Conservation (phyloP, 192 early-diverging fungal genomes). For the Helicostylum pulchrum region DNA sequence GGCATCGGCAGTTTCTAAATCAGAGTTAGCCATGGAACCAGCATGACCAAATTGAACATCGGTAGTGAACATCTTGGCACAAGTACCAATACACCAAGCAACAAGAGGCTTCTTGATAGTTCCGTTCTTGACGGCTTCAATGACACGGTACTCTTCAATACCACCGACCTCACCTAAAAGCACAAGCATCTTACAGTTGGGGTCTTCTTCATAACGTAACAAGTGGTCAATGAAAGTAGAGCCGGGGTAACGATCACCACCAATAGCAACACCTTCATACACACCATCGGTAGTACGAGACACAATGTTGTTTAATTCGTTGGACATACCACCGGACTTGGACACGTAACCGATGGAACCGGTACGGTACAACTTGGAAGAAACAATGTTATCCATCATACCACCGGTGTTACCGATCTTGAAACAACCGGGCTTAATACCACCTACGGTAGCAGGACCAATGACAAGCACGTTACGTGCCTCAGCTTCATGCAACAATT, state of each 20-base stretch:
- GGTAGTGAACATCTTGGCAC: constrained; percentile 98
- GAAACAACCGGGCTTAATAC: constrained; percentile 99
- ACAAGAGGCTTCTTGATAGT: constrained; percentile 98
- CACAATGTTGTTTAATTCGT: constrained; percentile 99
- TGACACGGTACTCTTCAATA: constrained; percentile 93
- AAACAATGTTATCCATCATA: constrained; percentile 99
- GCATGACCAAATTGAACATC: constrained; percentile 99
- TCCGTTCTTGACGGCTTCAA: constrained; percentile 84
- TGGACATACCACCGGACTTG: constrained; percentile 99
- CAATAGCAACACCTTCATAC: constrained; percentile 98
- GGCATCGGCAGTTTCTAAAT: constrained; percentile 93
- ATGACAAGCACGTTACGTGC: constrained; percentile 81
- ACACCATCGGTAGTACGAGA: constrained; percentile 96
- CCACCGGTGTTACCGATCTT: constrained; percentile 99
- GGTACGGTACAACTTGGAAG: constrained; percentile 94
- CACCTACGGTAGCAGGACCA: constrained; percentile 97
- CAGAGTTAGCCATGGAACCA: constrained; percentile 93
- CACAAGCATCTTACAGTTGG: constrained; percentile 90
- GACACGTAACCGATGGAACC: constrained; percentile 98
- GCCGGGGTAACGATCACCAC: constrained; percentile 97
- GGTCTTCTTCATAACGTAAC: constrained; percentile 91
- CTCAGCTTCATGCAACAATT: constrained; percentile 83
- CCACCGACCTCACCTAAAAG: constrained; percentile 97
- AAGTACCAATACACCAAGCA: constrained; percentile 99
- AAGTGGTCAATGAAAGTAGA: constrained; percentile 99